phyloP scores from a whole-genome alignment of 164 flowering plant genomes.

The Echeveria elegans region DNA sequence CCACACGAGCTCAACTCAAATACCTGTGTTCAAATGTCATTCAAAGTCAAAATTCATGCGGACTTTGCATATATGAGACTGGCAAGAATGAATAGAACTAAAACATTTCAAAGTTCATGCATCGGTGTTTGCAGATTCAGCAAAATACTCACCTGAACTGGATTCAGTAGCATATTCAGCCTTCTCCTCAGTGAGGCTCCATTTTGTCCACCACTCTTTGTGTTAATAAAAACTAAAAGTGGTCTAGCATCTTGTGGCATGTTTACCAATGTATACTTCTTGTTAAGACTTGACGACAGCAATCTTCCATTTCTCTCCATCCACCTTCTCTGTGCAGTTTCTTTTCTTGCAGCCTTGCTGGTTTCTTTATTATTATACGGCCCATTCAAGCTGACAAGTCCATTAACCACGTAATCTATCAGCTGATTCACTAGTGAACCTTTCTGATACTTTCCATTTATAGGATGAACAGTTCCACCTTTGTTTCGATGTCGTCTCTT shows the following conservation, averaged over 20 bases:
- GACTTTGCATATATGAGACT: neutral
- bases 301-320: conserved; percentile 2
- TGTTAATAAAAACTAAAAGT: conserved; percentile 65
- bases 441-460: conserved; percentile 29
- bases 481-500: conserved; percentile 39
- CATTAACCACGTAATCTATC: conserved; percentile 31
- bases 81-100: no score
- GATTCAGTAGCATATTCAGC: conserved; percentile 62
- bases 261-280: conserved; percentile 40
- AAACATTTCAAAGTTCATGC: no score
- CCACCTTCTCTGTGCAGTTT: conserved; percentile 16
- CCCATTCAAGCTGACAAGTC: conserved; percentile 33
- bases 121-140: no score
- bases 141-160: conserved; percentile 53
- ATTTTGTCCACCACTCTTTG: conserved; percentile 66
- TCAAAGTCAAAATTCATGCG: neutral
- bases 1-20: conserved; percentile 54
- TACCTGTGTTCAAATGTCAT: conserved; percentile 29
- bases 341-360: conserved; percentile 17
- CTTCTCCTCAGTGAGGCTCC: conserved; percentile 48
- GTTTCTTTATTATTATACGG: conserved; percentile 21
- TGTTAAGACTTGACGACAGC: conserved; percentile 5
- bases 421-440: conserved; percentile 27
- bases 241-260: conserved; percentile 67
- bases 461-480: conserved; percentile 22